Conservation (phyloP, 768 basidiomycete species). For the Cystobasidium onofrii region DNA sequence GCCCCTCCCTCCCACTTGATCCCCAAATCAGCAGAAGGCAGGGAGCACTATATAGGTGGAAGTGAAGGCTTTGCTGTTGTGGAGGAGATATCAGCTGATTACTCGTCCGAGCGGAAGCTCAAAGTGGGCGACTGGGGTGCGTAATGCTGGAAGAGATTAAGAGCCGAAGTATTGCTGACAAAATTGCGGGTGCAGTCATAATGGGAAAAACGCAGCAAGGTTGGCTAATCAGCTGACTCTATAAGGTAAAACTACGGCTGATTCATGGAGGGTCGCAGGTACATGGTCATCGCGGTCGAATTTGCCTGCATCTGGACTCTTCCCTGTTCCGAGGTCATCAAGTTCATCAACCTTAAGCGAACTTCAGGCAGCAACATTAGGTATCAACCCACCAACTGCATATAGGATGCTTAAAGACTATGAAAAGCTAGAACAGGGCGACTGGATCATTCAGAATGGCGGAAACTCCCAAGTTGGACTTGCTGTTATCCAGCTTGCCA, state of each 20-base stretch:
- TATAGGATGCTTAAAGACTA: conserved; percentile 72
- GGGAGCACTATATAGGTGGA: conserved; percentile 36
- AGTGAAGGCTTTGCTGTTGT: conserved; percentile 41
- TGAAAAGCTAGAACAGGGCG: conserved; percentile 57
- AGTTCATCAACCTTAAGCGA: neutral
- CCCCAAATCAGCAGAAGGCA: neutral
- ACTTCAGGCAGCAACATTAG: conserved; percentile 37
- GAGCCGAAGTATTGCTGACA: conserved; percentile 13
- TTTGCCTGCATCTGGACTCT: conserved; percentile 32
- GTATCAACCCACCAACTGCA: conserved; percentile 75
- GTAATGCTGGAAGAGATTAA: neutral
- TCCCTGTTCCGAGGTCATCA: conserved; percentile 24
- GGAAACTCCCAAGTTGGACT: conserved; percentile 71
- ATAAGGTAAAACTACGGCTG: neutral
- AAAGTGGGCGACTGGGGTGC: conserved; percentile 36
- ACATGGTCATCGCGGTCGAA: conserved; percentile 40
- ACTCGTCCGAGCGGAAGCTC: conserved; percentile 27
- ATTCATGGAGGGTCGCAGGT: conserved; percentile 7
- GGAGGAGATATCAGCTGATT: conserved; percentile 35
- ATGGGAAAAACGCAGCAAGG: conserved; percentile 41
- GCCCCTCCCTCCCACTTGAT: neutral
- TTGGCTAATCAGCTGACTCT: neutral
- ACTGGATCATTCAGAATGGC: conserved; percentile 79
- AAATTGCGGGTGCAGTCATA: conserved; percentile 30
- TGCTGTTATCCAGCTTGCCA: conserved; percentile 78